Evolutionary conservation across 805 yeast genomes (phyloP), one percentile per base, ranked within the genome.

Genomic region (Pichia thaimueangensis): DNA sequence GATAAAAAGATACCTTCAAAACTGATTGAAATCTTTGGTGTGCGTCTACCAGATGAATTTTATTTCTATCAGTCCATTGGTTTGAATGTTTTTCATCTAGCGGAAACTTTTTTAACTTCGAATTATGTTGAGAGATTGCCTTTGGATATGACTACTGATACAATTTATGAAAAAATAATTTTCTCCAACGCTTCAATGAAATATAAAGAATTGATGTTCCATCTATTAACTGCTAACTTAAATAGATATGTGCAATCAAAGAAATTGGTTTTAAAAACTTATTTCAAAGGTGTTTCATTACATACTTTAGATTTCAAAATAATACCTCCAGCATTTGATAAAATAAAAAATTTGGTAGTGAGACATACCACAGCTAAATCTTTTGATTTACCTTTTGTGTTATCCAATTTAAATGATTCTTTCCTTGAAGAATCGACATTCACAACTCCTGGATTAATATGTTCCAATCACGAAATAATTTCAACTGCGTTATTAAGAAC

Each of bases 241-340:
- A 81, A 86, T 49, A 79, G 97, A 57, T 91, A 86, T 62, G 87
- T 79, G 59, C 97, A 89, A 58, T 81, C 75, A 45, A 84, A 82
- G 56, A 77, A 73, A 43, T 70, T 86, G 30, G 64, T 70, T 34
- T 74, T 64, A 71, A 77, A 48, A 57, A 65, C 63, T 7, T 53
- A 54, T 34, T 56, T 50, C 43, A 52, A 47, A 53, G 16, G 38
- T 53, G 2, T 45, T 47, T n/a, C 19, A n/a, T 24, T 45, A 12
- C 53, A 47, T 20, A 71, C 69, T 40, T 57, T 82, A 23, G 70
- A 70, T 16, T 79, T 74, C 50, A 70, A 82, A 51, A 53, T 73
- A 35, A 63, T 27, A 27, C 39, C 39, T 19, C 23, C 70, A 11
- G 35, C 20, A 12, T 35, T 16, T 34, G 11, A 27, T 6, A 17